A percentile compares a stretch with the other conserved stretches of the same genome.
Evolutionary conservation across 179 eudicot species (phyloP).

Genomic region (Heliamphora pulchella): DNA sequence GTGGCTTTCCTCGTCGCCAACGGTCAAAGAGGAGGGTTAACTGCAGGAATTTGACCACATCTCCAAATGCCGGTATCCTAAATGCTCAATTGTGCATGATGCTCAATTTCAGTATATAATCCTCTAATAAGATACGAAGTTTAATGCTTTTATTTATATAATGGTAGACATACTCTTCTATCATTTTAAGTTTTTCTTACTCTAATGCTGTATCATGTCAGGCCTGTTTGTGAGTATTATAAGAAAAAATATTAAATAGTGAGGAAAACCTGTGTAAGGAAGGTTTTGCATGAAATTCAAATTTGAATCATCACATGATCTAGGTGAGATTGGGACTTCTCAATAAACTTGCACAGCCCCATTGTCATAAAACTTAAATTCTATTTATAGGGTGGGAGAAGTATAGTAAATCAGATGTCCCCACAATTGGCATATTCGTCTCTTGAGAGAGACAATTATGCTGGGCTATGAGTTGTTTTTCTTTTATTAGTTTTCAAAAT

Average conservation of each 20-base stretch:
- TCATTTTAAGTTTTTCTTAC: neutral
- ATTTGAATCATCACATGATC: neutral
- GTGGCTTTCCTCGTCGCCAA: conserved; percentile 3
- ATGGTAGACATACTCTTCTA: neutral
- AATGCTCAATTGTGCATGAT: neutral
- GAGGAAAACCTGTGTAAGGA: neutral
- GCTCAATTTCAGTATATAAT: neutral
- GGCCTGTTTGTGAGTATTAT: neutral
- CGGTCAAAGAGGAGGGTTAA: conserved; percentile 17
- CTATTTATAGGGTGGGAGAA: neutral
- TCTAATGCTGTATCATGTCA: neutral
- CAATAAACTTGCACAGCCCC: too few relatives aligned
- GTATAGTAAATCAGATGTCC: neutral
- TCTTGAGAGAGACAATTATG: neutral
- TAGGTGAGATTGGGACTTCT: neutral
- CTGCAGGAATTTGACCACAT: neutral
- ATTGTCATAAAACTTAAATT: neutral
- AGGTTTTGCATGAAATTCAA: neutral
- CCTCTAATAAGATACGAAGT: neutral
- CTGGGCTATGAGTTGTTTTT: neutral
- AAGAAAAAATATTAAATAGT: too few relatives aligned
- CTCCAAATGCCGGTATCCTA: neutral
- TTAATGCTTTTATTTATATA: neutral
- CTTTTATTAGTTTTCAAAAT: neutral
- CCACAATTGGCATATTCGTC: neutral